Evolutionary conservation across 2,329 filamentous ascomycete species (phyloP).

Genomic region (Dactylellina haptotyla): DNA sequence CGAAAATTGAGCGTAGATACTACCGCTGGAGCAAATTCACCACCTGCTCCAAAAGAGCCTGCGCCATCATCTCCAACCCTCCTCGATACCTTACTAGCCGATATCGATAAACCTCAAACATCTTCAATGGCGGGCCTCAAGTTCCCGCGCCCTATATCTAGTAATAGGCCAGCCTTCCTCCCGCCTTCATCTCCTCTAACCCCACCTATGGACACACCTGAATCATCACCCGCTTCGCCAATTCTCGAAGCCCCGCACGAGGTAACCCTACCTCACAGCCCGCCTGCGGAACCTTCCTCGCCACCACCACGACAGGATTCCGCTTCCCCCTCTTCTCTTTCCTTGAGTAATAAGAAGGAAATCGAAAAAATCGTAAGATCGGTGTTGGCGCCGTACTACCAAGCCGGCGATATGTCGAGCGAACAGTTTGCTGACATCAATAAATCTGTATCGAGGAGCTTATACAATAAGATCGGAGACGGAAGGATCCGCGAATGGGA

Average conservation of each 20-base stretch:
- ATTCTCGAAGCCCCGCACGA: conserved; percentile 34
- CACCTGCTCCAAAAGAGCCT: conserved; percentile 23
- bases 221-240: conserved; percentile 41
- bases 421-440: conserved; percentile 95
- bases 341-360: conserved; percentile 84
- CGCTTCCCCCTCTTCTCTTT: conserved; percentile 73
- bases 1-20: conserved; percentile 61
- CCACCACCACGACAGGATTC: conserved; percentile 62
- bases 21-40: conserved; percentile 24
- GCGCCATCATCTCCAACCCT: conserved; percentile 47
- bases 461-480: conserved; percentile 72
- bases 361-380: conserved; percentile 88
- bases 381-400: conserved; percentile 82
- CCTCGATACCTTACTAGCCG: conserved; percentile 48
- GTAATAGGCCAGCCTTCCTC: conserved; percentile 28
- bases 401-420: conserved; percentile 76
- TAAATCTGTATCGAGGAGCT: conserved; percentile 82
- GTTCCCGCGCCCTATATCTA: conserved; percentile 44
- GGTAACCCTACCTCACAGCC: conserved; percentile 58
- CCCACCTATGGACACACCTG: conserved; percentile 41
- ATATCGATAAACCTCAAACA: conserved; percentile 48
- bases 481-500: conserved; percentile 50
- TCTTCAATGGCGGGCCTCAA: conserved; percentile 40
- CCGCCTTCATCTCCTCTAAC: conserved; percentile 40
- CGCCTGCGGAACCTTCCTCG: conserved; percentile 61